Evolutionary conservation across 2,329 filamentous ascomycete genomes (phyloP).

Genomic region (Penicillium sp.): DNA sequence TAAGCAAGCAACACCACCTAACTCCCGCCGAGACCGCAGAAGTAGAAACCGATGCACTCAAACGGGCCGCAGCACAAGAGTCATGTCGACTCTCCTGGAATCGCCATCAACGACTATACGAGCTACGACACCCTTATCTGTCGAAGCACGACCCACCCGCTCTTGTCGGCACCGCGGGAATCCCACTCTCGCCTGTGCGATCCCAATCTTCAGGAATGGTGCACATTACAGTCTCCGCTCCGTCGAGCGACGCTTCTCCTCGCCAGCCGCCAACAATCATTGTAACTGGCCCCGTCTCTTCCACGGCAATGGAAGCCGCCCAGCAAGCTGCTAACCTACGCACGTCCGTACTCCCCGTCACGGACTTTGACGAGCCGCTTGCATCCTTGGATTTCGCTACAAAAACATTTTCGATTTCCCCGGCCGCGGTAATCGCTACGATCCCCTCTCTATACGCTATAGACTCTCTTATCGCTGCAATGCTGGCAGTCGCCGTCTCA

Average conservation of each 20-base stretch:
- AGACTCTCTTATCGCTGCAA: slow-evolving; percentile 48
- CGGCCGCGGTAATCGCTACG: slow-evolving; percentile 40
- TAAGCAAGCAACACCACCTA: slow-evolving; percentile 43
- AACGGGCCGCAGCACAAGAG: slow-evolving; percentile 47
- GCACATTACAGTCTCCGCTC: slow-evolving; percentile 43
- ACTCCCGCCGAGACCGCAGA: slow-evolving; percentile 43
- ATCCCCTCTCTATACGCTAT: slow-evolving; percentile 51
- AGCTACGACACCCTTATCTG: slow-evolving; percentile 49
- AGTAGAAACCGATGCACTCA: slow-evolving; percentile 46
- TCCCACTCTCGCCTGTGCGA: slow-evolving; percentile 35
- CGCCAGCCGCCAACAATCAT: slow-evolving; percentile 38
- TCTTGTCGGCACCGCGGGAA: slow-evolving; percentile 37
- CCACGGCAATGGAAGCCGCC: slow-evolving; percentile 37
- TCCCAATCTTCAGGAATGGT: slow-evolving; percentile 37
- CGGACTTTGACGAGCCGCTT: slow-evolving; percentile 41
- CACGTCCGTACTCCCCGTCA: slow-evolving; percentile 43
- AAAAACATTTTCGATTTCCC: slow-evolving; percentile 42
- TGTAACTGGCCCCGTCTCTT: slow-evolving; percentile 39
- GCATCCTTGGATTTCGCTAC: slow-evolving; percentile 47
- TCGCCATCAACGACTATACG: slow-evolving; percentile 41
- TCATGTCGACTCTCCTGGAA: slow-evolving; percentile 50
- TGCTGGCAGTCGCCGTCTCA: slow-evolving; percentile 47
- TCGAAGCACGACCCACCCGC: slow-evolving; percentile 31
- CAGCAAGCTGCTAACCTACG: slow-evolving; percentile 35
- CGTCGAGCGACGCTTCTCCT: slow-evolving; percentile 27